Evolutionary conservation across 768 basidiomycete genomes (phyloP).

Genomic region (Amanita muscaria): DNA sequence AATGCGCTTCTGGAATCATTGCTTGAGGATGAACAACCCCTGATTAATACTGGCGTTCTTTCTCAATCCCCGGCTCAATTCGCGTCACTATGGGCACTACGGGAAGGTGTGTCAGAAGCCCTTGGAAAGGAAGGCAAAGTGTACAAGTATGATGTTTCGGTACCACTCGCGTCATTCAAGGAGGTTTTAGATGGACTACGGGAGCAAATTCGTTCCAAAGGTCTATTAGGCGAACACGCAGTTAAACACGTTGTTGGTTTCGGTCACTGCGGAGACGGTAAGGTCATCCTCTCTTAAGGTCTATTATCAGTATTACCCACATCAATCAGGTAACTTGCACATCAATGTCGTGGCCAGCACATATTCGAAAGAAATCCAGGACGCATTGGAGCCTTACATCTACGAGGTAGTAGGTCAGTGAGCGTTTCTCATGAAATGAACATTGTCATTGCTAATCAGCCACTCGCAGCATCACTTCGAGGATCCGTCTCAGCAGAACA

Average conservation of each 20-base stretch:
- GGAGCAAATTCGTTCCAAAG: constrained; percentile 59
- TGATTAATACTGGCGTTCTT: constrained; percentile 85
- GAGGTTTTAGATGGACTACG: constrained; percentile 75
- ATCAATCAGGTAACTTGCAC: constrained; percentile 77
- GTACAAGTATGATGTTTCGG: constrained; percentile 95
- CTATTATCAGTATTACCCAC: neutral
- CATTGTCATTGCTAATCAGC: neutral
- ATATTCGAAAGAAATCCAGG: constrained; percentile 78
- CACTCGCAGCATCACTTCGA: constrained; percentile 50
- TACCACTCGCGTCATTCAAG: constrained; percentile 83
- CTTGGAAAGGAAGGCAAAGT: constrained; percentile 89
- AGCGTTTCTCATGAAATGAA: no score
- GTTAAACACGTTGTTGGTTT: constrained; percentile 88
- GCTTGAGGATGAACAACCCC: constrained; percentile 58
- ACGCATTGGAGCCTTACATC: constrained; percentile 87
- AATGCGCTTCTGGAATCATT: constrained; percentile 68
- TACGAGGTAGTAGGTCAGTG: constrained; percentile 81
- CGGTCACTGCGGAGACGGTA: constrained; percentile 95
- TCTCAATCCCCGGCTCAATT: constrained; percentile 90
- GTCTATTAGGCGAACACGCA: constrained; percentile 58
- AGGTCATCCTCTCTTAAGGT: constrained; percentile 18
- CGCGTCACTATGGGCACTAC: constrained; percentile 80
- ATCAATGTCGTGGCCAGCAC: constrained; percentile 80
- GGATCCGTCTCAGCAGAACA: constrained; percentile 98
- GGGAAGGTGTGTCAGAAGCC: constrained; percentile 89